Base-by-base conservation (phyloP, 371 early-diverging fungal genomes). In the Paramicrosporidium saccamoebae region DNA sequence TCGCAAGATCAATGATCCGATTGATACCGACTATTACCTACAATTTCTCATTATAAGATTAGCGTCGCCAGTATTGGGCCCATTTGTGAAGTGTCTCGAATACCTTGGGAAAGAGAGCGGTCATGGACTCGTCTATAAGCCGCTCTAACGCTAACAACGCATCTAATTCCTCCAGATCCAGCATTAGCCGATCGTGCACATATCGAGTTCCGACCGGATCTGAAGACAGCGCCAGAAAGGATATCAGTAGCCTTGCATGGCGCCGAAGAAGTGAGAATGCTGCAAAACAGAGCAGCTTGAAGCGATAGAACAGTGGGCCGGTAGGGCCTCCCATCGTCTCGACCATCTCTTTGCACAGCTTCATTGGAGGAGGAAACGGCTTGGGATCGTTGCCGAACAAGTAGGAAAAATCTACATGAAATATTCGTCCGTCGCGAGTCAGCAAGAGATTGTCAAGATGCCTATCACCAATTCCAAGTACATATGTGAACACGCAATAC, bases 391-490 rank as follows among this genome's bases (percentile, higher is more conserved):
- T 53, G 2, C 97, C 94, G 2, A 92, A 58, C 17, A 92, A 79
- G 42, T 74, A 94, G 5, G 88, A 82, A 57, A 82, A 96, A 42
- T 96, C 97, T 16, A 96, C 69, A 38, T 96, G 94, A 46, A 94
- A 84, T 17, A 96, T 42, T 20, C 71, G 52, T 2, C 86, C 92
- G 23, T 64, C 53, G 12, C 61, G 56, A 0, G 84, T 69, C 13
- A 96, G 39, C 15, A 96, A 42, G 17, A 96, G 35, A 37, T 96
- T 96, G 33, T 92, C 97, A 35, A 86, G 44, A 42, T 92, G 94
- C 4, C 97, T 64, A 44, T 96, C 97, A n/a, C 97, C 94, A n/a
- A 96, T 69, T 8, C 88, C 94, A 6, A 96, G 50, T 6, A 96
- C 32, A 41, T 90, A 96, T 1, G 81, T 86, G 23, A 92, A 82